These are phyloP conservation scores for Ganoderma sp. DNA, from an alignment of 1,284 basidiomycete genomes.

Conservation along the genomic window DNA sequence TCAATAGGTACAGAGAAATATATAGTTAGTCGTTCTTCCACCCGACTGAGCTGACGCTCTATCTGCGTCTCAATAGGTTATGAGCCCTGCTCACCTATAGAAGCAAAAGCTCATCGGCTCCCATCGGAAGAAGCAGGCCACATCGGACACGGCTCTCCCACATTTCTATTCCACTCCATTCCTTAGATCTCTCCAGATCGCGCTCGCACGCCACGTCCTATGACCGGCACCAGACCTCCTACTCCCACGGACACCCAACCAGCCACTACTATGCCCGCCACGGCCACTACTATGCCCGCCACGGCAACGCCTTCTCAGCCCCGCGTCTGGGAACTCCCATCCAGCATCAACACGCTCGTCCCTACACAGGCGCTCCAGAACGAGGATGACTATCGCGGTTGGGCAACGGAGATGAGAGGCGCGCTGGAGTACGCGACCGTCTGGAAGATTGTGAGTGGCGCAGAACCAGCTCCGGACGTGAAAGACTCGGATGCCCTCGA, in stretches of 20 bases:
- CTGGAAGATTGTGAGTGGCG: slow-evolving; percentile 18
- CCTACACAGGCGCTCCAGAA: slow-evolving; percentile 9
- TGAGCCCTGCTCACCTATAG: slow-evolving; percentile 9
- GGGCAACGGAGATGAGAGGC: slow-evolving; percentile 9
- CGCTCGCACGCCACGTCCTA: neutral
- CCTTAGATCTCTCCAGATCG: neutral
- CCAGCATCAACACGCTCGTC: neutral
- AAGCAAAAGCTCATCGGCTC: neutral
- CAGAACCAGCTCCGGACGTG: neutral
- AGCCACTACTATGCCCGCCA: neutral
- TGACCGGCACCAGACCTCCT: too few species aligned
- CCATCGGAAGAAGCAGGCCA: neutral
- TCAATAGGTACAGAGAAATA: too few species aligned
- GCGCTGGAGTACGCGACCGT: slow-evolving; percentile 18
- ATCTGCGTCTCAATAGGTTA: slow-evolving; percentile 7
- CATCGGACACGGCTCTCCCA: too few species aligned
- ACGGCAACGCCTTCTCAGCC: neutral
- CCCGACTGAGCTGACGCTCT: too few species aligned
- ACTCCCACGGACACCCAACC: too few species aligned
- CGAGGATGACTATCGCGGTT: slow-evolving; percentile 10
- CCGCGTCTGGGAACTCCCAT: slow-evolving; percentile 12
- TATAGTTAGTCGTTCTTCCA: too few species aligned
- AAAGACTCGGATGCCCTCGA: neutral
- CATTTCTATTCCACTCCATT: neutral
- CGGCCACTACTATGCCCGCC: neutral